Base-by-base conservation (phyloP, 208 protist species). In the Strigomonas culicis region DNA sequence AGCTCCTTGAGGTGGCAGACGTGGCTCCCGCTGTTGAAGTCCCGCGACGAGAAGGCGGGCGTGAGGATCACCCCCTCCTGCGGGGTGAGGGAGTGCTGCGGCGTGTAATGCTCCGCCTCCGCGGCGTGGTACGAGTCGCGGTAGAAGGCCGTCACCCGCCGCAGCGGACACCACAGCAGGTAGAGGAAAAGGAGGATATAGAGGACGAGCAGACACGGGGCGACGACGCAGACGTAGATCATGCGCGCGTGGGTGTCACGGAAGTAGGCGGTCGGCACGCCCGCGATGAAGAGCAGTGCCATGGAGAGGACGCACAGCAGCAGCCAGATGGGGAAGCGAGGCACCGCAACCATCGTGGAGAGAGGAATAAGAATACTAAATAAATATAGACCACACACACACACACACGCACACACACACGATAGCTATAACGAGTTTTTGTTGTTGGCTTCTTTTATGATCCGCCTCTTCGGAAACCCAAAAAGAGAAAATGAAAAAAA, bases 171-270 rank as follows among this genome's bases (percentile, higher is more conserved):
- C 56, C 80, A 85, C 6, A 94, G 36, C 41, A 88, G 57, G 1
- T 89, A 58, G 67, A 86, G 91, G 22, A 81, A 31, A 0, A 80
- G 22, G 1, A 77, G 8, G 19, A 90, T 56, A 58, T 91, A 91
- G 1, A 82, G 4, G 0, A 84, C 0, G 68, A 77, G 88, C 61
- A 76, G 58, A 3, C 79, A 57, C 6, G 84, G 75, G 13, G 72
- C 66, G 25, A 82, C 74, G 11, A 84, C 71, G 10, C 75, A 51
- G 15, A 84, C 69, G 70, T 86, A 90, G 52, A 88, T 82, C 53
- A 58, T 79, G 27, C 82, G 76, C 24, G 55, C 47, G 17, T 41
- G n/a, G 4, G 55, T 59, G 11, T 31, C 66, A 13, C 55, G 21
- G 31, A 88, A 79, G 66, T 90, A 87, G 10, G 68, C 75, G 0